Base-by-base conservation (phyloP, 2,329 filamentous ascomycete genomes). In the Penicillium hesseltinei region DNA sequence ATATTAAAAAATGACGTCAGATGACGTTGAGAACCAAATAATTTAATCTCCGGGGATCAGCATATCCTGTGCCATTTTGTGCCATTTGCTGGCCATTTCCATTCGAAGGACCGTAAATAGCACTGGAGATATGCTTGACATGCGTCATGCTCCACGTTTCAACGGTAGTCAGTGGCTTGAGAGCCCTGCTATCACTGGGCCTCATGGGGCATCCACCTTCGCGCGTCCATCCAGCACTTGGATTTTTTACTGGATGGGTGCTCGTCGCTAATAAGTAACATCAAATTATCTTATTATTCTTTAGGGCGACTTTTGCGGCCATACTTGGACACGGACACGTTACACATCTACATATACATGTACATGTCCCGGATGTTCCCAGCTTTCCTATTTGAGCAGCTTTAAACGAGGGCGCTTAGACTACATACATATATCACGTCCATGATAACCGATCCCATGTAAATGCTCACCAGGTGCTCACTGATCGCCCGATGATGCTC, bases 121-220 rank as follows among this genome's bases (percentile, higher is more conserved):
- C 31, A 33, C 31, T 33, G 21, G 11, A 19, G 13, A 17, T 19
- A 27, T 19, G 33, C 43, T 51, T 59, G 56, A 62, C 52, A 53
- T 63, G 62, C 57, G 63, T 66, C 63, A 64, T 66, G 54, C 59
- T 55, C 62, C 62, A 63, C 56, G 54, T 44, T 29, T 35, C 25
- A 56, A 57, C 40, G 17, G 29, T 9, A 13, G 45, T 56, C 40
- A 39, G 62, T 67, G 65, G 65, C 63, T 67, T 65, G 54, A 61
- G 47, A 55, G 50, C 51, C 55, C 44, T 36, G 51, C 56, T 58
- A 59, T 67, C 63, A 66, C 65, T 51, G 52, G 56, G 38, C 31
- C 23, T 33, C 31, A 33, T 31, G 25, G 25, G 13, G 10, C 17
- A 33, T 42, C 52, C 52, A 54, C 43, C 31, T 13, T 13, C 31